phyloP scores from a whole-genome alignment of 371 early-diverging fungal genomes.

The Batrachochytrium dendrobatidis region DNA sequence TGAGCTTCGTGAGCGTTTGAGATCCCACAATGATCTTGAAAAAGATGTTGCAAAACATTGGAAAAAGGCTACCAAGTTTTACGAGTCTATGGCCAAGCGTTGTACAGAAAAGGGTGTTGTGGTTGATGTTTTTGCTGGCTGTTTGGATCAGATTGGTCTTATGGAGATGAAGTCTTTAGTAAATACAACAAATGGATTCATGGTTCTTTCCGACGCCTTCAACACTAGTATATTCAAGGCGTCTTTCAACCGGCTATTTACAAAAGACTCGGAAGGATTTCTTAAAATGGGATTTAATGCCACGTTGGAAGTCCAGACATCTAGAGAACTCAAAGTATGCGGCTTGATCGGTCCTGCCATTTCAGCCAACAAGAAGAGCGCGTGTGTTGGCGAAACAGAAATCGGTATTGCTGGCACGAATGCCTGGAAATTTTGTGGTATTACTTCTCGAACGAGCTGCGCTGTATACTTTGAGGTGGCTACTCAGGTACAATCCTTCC shows the following conservation, averaged over 20 bases:
- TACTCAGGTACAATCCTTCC: conserved; percentile 63
- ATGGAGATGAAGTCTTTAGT: conserved; percentile 95
- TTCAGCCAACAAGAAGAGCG: conserved; percentile 80
- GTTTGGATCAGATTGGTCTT: conserved; percentile 92
- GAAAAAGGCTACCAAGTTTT: conserved; percentile 92
- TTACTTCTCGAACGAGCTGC: conserved; percentile 79
- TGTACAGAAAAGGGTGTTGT: conserved; percentile 77
- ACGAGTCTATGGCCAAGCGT: conserved; percentile 84
- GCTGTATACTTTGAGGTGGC: conserved; percentile 96
- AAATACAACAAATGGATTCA: conserved; percentile 88
- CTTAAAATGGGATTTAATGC: conserved; percentile 97
- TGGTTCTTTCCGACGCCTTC: conserved; percentile 97
- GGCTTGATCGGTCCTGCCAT: conserved; percentile 94
- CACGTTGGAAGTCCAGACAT: conserved; percentile 92
- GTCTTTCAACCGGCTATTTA: conserved; percentile 87
- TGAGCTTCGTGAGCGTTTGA: conserved; percentile 90
- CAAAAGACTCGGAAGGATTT: conserved; percentile 80
- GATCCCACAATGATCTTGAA: conserved; percentile 96
- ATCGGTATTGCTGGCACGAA: conserved; percentile 95
- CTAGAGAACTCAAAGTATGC: conserved; percentile 89
- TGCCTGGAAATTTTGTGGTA: conserved; percentile 89
- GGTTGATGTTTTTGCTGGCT: conserved; percentile 89
- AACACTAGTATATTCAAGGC: conserved; percentile 94
- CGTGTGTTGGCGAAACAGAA: conserved; percentile 94
- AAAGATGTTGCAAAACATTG: conserved; percentile 89